A percentile compares a stretch with the other conserved stretches of the same genome.
These are phyloP conservation scores for Tephrocybe sp. DNA, from an alignment of 768 basidiomycete species.

Conservation along the genomic window DNA sequence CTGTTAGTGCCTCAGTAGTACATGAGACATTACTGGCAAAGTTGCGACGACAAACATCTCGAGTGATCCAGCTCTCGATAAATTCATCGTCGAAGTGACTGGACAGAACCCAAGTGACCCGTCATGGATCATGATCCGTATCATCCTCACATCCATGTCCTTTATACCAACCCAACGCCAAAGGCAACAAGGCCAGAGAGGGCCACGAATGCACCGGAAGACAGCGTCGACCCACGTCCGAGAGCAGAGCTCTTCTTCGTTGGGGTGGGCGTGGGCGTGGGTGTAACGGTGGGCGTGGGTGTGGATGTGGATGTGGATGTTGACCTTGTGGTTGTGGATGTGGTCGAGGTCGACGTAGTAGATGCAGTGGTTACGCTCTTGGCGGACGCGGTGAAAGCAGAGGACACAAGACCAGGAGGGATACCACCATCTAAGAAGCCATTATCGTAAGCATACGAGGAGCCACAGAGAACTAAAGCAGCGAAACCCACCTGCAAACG, in stretches of 20 bases:
- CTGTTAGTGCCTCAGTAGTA: background rate
- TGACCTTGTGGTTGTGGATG: slow-evolving; percentile 3
- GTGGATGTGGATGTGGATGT: slow-evolving; percentile 6
- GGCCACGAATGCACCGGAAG: slow-evolving; percentile 7
- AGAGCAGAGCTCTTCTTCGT: slow-evolving; percentile 15
- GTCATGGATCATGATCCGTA: background rate
- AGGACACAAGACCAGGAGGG: slow-evolving; percentile 15
- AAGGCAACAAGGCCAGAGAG: slow-evolving; percentile 12
- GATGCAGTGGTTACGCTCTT: background rate
- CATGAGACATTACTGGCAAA: background rate
- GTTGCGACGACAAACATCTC: slow-evolving; percentile 1
- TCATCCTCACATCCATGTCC: background rate
- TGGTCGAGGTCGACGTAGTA: background rate
- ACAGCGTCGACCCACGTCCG: background rate
- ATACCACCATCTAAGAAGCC: slow-evolving; percentile 19
- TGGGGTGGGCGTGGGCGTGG: slow-evolving; percentile 2
- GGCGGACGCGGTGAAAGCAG: slow-evolving; percentile 4
- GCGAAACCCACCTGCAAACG: slow-evolving; percentile 39
- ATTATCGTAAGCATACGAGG: background rate
- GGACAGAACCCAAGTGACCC: background rate
- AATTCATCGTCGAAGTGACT: background rate
- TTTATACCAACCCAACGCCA: slow-evolving; percentile 2
- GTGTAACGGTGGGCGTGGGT: background rate
- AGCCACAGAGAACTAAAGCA: background rate
- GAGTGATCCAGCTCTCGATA: slow-evolving; percentile 16